Base-by-base conservation (phyloP, 2,329 filamentous ascomycete species). In the Parafenestella ontariensis region DNA sequence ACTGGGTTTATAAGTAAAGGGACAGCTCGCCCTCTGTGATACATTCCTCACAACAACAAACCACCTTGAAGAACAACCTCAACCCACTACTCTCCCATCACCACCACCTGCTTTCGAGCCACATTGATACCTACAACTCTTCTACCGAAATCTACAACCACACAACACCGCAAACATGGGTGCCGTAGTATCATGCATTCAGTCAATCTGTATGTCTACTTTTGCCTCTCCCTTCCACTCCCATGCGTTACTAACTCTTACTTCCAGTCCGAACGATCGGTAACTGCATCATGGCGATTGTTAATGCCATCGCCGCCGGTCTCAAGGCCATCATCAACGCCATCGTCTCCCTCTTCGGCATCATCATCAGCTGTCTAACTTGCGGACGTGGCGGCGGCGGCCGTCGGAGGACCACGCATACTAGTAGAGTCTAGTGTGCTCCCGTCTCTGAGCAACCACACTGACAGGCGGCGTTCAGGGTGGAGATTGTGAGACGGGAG, bases 111-210 rank as follows among this genome's bases (percentile, higher is more conserved):
- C 9, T 3, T 5, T 40, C 20, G 37, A 40, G 37, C 20, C 5
- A 23, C 15, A 40, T 24, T 18, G 3, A 21, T 13, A 18, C 18
- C 34, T 18, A 47, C 21, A 37, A 24, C 37, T 8, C 18, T 3
- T 24, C 21, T 34, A 49, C 28, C 29, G 28, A 46, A 37, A 50
- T 34, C 54, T 37, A 50, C 51, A 47, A 37, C 36, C 28, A 7
- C 41, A 59, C 50, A 64, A 60, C 55, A 65, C 69, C 56, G 60
- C 63, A 62, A 87, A 76, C 65, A 94, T 95, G 91, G 91, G 91
- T 80, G 90, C 89, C 77, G 87, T 95, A 71, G 82, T 92, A 64
- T 93, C 90, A 75, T 93, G 90, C 74, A 34, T 34, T 34, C 31
- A 34, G 31, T n/a, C 13, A 10, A 34, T 34, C 13, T n/a, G 90